Evolutionary conservation across 495 filamentous ascomycete species (phyloP), one percentile per base, ranked within the genome.

Genomic region (Lasiosphaeria ovina): DNA sequence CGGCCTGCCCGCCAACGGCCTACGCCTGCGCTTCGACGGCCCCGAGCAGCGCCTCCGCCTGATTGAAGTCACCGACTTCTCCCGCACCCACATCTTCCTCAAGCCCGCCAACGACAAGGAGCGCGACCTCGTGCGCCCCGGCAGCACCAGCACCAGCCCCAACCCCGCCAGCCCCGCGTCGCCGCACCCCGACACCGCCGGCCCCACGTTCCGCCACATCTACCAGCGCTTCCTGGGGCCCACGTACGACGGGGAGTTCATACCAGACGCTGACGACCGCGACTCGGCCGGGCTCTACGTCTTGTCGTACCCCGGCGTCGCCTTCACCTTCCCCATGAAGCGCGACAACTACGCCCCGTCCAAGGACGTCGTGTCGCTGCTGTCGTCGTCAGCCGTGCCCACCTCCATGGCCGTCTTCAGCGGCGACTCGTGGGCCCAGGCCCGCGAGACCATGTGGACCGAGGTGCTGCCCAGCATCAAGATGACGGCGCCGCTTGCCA

Each of bases 1-100:
- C 35, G 81, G 78, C 42, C 83, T 97, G 10, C 89, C 92, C 9
- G 80, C 81, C 6, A 97, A 97, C 73, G 94, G 94, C 17, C 66
- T 98, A 33, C 89, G 93, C 11, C 76, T 98, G 52, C 90, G 89
- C 33, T 98, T 98, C 66, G 94, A 98, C 69, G 94, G 93, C 0
- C 87, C 91, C 3, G 92, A 97, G 66, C 94, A 98, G 74, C 83
- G 93, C 47, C 78, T 98, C 14, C 88, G 94, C 1, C 73, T 98
- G 53, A 90, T 98, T 67, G 94, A 98, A 72, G 82, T 97, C 17
- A 74, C 90, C 24, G 92, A 98, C 69, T 98, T 98, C 62, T 85
- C 88, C n/a, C 93, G 92, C 70, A 89, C 84, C 40, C 82, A 84
- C 36, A 82, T 97, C 47, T 83, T 85, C 35, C 91, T 97, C 74